Base-by-base conservation (phyloP, 2,329 filamentous ascomycete genomes). In the Nemania bipapillata region DNA sequence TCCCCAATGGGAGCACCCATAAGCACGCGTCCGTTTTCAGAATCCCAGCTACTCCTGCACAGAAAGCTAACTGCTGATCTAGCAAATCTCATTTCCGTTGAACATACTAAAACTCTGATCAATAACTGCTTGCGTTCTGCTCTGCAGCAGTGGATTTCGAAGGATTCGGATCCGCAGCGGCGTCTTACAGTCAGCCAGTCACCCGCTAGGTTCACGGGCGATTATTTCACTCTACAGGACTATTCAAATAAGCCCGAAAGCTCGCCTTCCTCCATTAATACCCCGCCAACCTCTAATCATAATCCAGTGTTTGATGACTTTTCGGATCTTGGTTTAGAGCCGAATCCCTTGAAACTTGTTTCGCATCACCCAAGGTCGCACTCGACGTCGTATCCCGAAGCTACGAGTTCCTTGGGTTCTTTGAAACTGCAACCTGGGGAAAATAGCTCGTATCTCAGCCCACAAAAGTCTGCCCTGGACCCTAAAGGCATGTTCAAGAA, bases 401-500 rank as follows among this genome's bases (percentile, higher is more conserved):
- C 62, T 26, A 72, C 72, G 55, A 72, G 72, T 45, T 63, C 74
- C 47, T 67, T 70, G 17, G 71, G 72, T 65, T 72, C 74, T 40
- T 55, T 63, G 3, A 56, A 45, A 42, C 54, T 59, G 12, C 68
- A 68, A 4, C 24, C 42, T 15, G 30, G 59, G 42, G 66, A 63
- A 32, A 68, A 52, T 17, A 63, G 56, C 26, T 32, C 65, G 8
- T 56, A 63, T 24, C 8, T 35, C 42, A 69, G 62, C 49, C 49
- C 63, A 54, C 60, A 71, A 54, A 45, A 70, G 70, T 52, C 72
- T 66, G 61, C 72, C 52, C 66, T 72, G 49, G 84, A 84, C 3
- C 80, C 85, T 2, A 89, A 86, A 75, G 84, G 83, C 42, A 88
- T 95, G 11, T 97, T 97, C 78, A 90, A 87, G 68, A 85, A 86